Conservation (phyloP, 163 green algal species). For the Volvox carteri region DNA sequence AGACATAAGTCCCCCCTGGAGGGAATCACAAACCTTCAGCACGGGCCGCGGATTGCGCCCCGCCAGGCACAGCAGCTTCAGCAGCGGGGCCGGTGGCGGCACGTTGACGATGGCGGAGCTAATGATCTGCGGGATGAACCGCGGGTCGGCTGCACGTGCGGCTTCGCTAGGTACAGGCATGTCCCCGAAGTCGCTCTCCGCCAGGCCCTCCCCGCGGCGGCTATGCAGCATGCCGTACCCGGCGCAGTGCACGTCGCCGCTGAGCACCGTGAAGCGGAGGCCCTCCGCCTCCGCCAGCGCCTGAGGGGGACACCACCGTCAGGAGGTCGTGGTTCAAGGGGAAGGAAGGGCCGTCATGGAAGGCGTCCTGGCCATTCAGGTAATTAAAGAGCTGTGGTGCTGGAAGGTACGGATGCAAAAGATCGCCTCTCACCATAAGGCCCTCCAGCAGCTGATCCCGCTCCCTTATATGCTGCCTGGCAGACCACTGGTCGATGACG, state of each 20-base stretch:
- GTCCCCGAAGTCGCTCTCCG: constrained; percentile 48
- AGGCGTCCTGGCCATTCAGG: too few relatives aligned
- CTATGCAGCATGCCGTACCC: constrained; percentile 77
- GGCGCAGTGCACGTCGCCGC: constrained; percentile 79
- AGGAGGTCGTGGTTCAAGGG: not conserved
- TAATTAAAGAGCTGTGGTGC: too few relatives aligned
- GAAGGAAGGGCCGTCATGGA: too few relatives aligned
- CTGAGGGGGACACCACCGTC: constrained; percentile 56
- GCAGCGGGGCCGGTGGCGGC: constrained; percentile 66
- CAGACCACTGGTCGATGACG: constrained; percentile 56
- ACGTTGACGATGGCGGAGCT: constrained; percentile 77
- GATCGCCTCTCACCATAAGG: constrained; percentile 15
- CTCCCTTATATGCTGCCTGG: constrained; percentile 15
- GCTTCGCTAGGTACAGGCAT: not conserved
- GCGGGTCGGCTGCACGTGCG: constrained; percentile 29
- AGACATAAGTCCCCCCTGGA: not conserved
- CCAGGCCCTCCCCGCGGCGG: not conserved
- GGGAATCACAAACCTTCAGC: not conserved
- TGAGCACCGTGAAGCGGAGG: constrained; percentile 76
- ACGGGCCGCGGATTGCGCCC: not conserved
- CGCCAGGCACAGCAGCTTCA: constrained; percentile 43
- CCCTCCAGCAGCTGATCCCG: constrained; percentile 2
- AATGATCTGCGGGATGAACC: constrained; percentile 69
- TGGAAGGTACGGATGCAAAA: not conserved
- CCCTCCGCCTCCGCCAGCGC: constrained; percentile 37